A percentile compares a stretch with the other conserved stretches of the same genome.
Evolutionary conservation across 768 basidiomycete genomes (phyloP).

Genomic region (Tulasnella sp.): DNA sequence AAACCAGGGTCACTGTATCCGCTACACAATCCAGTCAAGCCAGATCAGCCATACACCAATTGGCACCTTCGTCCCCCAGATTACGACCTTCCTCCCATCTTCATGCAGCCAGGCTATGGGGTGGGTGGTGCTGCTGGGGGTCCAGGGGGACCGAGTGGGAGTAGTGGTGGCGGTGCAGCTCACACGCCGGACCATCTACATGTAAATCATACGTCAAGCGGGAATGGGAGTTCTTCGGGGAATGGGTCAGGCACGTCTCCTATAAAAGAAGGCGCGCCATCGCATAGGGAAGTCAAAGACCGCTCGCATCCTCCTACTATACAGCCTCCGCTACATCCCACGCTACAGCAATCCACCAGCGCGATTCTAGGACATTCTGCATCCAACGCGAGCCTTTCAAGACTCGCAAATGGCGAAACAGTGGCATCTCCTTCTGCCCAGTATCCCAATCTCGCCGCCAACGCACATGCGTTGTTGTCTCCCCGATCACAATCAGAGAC

Average conservation of each 20-base stretch:
- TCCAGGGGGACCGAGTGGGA: not conserved
- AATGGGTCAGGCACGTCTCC: not conserved
- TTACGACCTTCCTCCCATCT: conserved; percentile 11
- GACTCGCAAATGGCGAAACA: not conserved
- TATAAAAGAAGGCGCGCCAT: not conserved
- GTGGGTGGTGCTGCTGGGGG: not conserved
- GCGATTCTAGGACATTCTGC: conserved; percentile 16
- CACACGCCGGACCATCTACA: too few relatives aligned
- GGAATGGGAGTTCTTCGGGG: conserved; percentile 1
- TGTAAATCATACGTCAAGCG: conserved; percentile 9
- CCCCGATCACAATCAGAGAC: conserved; percentile 8
- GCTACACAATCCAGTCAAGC: conserved; percentile 10
- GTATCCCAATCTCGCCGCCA: not conserved
- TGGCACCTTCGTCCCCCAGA: conserved; percentile 16
- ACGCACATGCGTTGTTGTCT: not conserved
- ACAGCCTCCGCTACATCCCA: conserved; percentile 2
- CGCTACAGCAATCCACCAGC: conserved; percentile 7
- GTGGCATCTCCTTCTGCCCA: not conserved
- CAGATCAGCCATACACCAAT: conserved; percentile 14
- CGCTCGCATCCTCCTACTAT: conserved; percentile 4
- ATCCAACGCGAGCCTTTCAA: not conserved
- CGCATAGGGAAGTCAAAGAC: conserved; percentile 4
- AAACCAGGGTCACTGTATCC: conserved; percentile 15
- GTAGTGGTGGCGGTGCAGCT: conserved; percentile 3
- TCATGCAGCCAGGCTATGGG: conserved; percentile 3